Base-by-base conservation (phyloP, 805 yeast genomes). In the Wickerhamiella azymoides region DNA sequence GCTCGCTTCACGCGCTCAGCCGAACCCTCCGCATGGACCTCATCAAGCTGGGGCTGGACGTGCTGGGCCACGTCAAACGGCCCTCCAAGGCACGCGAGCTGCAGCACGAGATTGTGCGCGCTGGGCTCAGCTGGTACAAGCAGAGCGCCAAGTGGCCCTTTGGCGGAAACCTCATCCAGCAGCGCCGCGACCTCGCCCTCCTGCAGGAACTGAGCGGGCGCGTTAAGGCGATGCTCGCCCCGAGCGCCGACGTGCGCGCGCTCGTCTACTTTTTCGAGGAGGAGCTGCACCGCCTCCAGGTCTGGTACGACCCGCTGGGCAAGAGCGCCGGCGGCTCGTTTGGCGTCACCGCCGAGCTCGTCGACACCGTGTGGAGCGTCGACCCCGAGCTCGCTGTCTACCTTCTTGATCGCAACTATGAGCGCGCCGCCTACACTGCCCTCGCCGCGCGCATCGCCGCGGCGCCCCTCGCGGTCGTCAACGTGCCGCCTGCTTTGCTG, bases 1-100 rank as follows among this genome's bases (percentile, higher is more conserved):
- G 92, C 2, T 82, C 94, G 54, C 62, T 72, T 41, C 96, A 89
- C 62, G 94, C 96, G 9, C 77, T 77, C 58, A 76, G 96, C 0
- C 71, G 96, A 50, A 60, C 77, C 49, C 69, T 74, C 7, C 70
- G 97, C 48, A 82, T 81, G 57, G 93, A 84, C 58, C 61, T 89
- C 52, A 67, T 85, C 40, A 63, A 70, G 36, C 78, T 85, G 55
- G 76, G 86, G 0, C 64, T 82, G 44, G 80, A 79, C 40, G 69
- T 86, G 2, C 63, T 83, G 49, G 67, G 64, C 14, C 73, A 72
- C 24, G 84, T 82, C 57, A 53, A 60, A 64, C 2, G 68, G 79
- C 49, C 49, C 8, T 19, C 28, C 13, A 1, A 66, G 71, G 50
- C 68, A 70, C 48, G 65, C 67, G 54, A 61, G 1, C 62, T 86